These are phyloP conservation scores for Mycena filopes DNA, from an alignment of 768 basidiomycete genomes.

Conservation along the genomic window DNA sequence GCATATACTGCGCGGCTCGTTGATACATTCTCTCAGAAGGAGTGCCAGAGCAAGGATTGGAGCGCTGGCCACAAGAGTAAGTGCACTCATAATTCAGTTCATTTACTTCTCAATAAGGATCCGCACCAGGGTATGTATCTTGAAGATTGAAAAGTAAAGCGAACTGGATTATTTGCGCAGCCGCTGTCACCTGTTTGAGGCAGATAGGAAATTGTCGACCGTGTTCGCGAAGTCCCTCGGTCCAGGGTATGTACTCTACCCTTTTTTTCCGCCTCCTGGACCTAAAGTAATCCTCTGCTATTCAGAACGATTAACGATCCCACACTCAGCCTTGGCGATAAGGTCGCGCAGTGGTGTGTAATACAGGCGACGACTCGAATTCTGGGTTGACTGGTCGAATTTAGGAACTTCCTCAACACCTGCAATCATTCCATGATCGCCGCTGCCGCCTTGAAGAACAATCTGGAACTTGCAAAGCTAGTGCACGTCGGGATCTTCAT, in stretches of 20 bases:
- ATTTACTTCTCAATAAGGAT: no score
- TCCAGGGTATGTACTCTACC: constrained; percentile 4
- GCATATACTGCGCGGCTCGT: no score
- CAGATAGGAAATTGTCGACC: constrained; percentile 1
- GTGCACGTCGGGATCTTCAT: constrained; percentile 4
- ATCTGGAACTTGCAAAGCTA: not conserved
- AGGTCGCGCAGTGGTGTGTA: not conserved
- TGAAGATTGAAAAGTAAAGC: no score
- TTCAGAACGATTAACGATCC: constrained; percentile 11
- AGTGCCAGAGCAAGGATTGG: constrained; percentile 7
- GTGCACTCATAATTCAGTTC: no score
- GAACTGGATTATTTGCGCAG: no score
- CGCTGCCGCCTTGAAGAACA: not conserved
- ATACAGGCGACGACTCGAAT: not conserved
- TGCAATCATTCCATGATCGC: not conserved
- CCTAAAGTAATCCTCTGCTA: no score
- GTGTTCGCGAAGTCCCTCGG: constrained; percentile 14
- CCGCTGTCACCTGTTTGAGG: constrained; percentile 5
- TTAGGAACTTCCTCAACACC: not conserved
- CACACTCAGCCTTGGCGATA: not conserved
- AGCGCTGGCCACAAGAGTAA: not conserved
- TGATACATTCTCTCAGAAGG: not conserved
- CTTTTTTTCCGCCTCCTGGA: no score
- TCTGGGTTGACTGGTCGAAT: not conserved
- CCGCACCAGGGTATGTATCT: no score